Conservation (phyloP, 371 early-diverging fungal species). For the Amoeboaphelidium protococcarum region DNA sequence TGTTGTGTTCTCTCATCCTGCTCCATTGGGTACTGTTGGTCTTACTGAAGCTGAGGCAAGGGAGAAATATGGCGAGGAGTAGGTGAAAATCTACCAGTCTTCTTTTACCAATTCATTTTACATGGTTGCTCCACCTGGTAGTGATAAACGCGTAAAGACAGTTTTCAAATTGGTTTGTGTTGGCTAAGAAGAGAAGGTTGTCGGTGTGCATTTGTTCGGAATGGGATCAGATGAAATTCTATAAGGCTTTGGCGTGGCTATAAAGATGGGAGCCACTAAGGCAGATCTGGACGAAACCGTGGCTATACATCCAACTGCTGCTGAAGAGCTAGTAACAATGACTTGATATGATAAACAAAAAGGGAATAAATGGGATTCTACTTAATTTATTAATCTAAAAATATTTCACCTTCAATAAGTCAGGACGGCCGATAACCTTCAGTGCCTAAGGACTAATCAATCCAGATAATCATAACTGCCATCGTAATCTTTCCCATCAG, state of each 20-base stretch:
- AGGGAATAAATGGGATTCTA: neutral
- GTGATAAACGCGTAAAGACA: constrained; percentile 57
- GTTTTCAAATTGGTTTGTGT: constrained; percentile 62
- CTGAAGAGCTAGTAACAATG: constrained; percentile 53
- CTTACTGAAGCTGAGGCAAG: constrained; percentile 59
- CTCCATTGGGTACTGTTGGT: constrained; percentile 49
- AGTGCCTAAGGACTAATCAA: too few species aligned
- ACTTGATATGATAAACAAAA: too few species aligned
- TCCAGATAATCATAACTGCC: too few species aligned
- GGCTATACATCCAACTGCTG: constrained; percentile 96
- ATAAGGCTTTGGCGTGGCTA: constrained; percentile 52
- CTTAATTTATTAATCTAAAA: too few species aligned
- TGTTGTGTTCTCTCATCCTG: constrained; percentile 88
- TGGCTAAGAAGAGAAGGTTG: constrained; percentile 69
- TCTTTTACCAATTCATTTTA: constrained; percentile 79
- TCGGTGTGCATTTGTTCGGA: constrained; percentile 87
- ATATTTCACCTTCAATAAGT: too few species aligned
- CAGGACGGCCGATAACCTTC: too few species aligned
- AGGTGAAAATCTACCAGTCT: constrained; percentile 54
- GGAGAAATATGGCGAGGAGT: constrained; percentile 37
- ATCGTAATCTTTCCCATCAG: too few species aligned
- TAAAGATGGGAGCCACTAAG: constrained; percentile 77
- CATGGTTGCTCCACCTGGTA: constrained; percentile 33
- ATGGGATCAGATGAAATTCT: constrained; percentile 76
- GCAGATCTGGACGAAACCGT: constrained; percentile 77